These are phyloP conservation scores for Quercus ilex DNA, from an alignment of 306 rosid species.

Conservation along the genomic window DNA sequence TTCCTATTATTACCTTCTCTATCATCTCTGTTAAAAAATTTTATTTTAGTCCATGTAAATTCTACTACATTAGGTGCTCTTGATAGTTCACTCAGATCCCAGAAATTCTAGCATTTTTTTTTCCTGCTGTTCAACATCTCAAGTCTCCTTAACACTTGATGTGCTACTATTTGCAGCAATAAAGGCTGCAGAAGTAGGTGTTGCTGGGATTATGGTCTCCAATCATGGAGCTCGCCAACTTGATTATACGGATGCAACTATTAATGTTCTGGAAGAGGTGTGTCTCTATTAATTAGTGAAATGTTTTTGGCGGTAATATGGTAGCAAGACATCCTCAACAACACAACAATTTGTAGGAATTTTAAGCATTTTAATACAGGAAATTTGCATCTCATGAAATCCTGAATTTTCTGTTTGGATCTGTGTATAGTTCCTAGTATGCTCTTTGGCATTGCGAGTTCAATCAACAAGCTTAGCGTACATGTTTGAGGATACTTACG, in stretches of 20 bases:
- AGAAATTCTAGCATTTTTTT: neutral
- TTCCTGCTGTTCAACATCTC: neutral
- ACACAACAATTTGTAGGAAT: too few species aligned
- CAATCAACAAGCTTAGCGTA: too few species aligned
- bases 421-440: too few species aligned
- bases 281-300: neutral
- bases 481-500: too few species aligned
- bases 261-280: slow-evolving; percentile 35
- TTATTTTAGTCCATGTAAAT: neutral
- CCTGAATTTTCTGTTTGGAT: too few species aligned
- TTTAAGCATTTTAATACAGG: too few species aligned
- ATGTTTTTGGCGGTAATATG: neutral
- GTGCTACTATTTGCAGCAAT: slow-evolving; percentile 15
- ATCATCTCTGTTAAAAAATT: neutral
- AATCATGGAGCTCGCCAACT: slow-evolving; percentile 38
- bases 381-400: too few species aligned
- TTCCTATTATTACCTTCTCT: neutral
- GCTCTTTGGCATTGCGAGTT: too few species aligned
- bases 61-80: neutral
- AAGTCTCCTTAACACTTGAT: neutral
- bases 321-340: too few species aligned
- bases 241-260: slow-evolving; percentile 30
- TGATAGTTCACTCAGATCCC: neutral
- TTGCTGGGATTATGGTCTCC: slow-evolving; percentile 28
- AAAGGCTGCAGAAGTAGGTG: slow-evolving; percentile 25